Evolutionary conservation across 2,329 filamentous ascomycete species (phyloP).

Genomic region (Trichoderma sp.): DNA sequence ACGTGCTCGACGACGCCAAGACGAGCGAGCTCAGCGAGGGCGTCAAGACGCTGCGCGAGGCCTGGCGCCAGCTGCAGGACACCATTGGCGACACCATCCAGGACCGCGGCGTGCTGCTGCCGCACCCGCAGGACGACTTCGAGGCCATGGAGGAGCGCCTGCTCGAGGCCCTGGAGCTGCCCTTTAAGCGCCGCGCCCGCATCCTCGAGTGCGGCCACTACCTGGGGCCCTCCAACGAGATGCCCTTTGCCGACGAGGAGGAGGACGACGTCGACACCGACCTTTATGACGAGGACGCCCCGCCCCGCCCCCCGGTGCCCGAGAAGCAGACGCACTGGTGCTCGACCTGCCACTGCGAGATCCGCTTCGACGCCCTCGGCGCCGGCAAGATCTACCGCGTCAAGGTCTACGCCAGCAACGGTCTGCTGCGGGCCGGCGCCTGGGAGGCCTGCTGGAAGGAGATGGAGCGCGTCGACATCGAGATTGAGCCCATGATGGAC

Average conservation of each 20-base stretch:
- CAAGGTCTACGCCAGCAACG: constrained; percentile 93
- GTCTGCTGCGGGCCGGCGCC: constrained; percentile 85
- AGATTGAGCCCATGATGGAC: constrained; percentile 76
- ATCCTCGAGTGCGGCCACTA: constrained; percentile 79
- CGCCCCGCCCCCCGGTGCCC: constrained; percentile 33
- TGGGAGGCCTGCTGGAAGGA: constrained; percentile 95
- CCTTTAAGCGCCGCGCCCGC: constrained; percentile 62
- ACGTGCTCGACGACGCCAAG: constrained; percentile 52
- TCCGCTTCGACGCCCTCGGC: constrained; percentile 57
- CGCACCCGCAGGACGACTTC: constrained; percentile 79
- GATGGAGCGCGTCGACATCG: constrained; percentile 98
- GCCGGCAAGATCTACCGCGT: constrained; percentile 68
- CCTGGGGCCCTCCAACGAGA: constrained; percentile 60
- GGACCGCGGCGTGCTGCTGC: constrained; percentile 72
- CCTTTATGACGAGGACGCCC: constrained; percentile 40
- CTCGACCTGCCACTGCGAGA: constrained; percentile 57
- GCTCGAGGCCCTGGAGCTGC: constrained; percentile 73
- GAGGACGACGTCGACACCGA: constrained; percentile 53
- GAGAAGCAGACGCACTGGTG: constrained; percentile 56
- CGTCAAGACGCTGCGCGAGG: constrained; percentile 58
- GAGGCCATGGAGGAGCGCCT: constrained; percentile 78
- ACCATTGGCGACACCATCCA: constrained; percentile 73
- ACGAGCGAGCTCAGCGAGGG: constrained; percentile 48
- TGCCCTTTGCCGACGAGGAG: constrained; percentile 47
- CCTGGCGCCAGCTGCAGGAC: constrained; percentile 68